These are phyloP conservation scores for Cymbopogon citratus DNA, from an alignment of 176 grass and related monocot genomes.

Conservation along the genomic window DNA sequence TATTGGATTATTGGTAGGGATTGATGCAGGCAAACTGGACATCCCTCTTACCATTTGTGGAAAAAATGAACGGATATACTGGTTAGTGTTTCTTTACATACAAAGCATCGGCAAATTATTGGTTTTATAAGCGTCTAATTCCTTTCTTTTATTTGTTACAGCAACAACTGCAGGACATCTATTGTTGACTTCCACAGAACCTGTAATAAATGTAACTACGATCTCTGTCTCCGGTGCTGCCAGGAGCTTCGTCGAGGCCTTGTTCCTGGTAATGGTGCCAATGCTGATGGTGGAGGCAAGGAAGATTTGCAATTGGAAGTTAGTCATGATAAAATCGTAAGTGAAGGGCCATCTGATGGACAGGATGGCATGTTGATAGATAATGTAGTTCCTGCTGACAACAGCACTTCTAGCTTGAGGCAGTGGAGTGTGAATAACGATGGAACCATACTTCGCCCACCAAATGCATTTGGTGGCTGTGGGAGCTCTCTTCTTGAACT, in stretches of 20 bases:
- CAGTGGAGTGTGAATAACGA: constrained; percentile 41
- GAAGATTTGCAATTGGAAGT: constrained; percentile 7
- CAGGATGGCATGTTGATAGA: background rate
- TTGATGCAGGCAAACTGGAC: constrained; percentile 26
- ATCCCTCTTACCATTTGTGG: constrained; percentile 17
- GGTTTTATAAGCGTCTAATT: constrained; percentile 7
- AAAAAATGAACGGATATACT: constrained; percentile 52
- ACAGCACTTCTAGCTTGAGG: background rate
- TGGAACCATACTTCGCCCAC: constrained; percentile 77
- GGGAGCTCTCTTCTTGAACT: constrained; percentile 51
- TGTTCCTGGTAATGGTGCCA: constrained; percentile 1
- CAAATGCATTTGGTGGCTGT: constrained; percentile 56
- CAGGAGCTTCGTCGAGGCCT: constrained; percentile 45
- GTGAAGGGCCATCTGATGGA: background rate
- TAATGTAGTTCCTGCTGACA: background rate
- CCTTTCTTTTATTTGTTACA: constrained; percentile 6
- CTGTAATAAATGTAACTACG: constrained; percentile 55
- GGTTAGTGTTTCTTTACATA: constrained; percentile 39
- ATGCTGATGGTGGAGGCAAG: background rate
- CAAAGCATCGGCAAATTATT: background rate
- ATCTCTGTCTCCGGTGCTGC: constrained; percentile 67
- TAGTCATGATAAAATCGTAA: background rate
- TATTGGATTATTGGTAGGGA: constrained; percentile 43
- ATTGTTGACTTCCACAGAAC: constrained; percentile 81
- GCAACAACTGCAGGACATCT: constrained; percentile 73